Base-by-base conservation (phyloP, 2,329 filamentous ascomycete genomes). In the Xylaria sp. region DNA sequence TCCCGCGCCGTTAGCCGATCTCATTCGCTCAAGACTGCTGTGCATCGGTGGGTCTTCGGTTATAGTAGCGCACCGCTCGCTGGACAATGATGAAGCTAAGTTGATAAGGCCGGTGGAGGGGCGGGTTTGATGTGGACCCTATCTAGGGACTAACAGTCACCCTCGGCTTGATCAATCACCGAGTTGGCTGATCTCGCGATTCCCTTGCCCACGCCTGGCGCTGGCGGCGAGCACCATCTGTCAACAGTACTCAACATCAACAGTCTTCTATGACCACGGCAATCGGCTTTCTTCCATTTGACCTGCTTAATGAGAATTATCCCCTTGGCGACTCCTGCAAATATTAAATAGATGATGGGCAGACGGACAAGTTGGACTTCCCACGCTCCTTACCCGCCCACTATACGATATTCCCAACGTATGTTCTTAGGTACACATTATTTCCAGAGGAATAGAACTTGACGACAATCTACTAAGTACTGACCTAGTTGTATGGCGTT, bases 161-260 rank as follows among this genome's bases (percentile, higher is more conserved):
- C 64, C 65, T 72, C 71, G 71, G 71, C 61, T 70, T 59, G 65
- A 69, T 70, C 67, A 46, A 68, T 66, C 64, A 69, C 70, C 68
- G 69, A 71, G n/a, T 25, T 38, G 12, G 15, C 23, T 28, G 42
- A 45, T 17, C 45, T 40, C 12, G 40, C 60, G 59, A 57, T 52
- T 47, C 28, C 38, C 14, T 40, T 47, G 21, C 47, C 35, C 19
- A 23, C 37, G 47, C 33, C 38, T 38, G 40, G 42, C 23, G n/a
- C 42, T 33, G n/a, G 7, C 23, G n/a, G 7, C 19, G 49, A 25
- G 42, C 42, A 42, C 9, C 9, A n/a, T n/a, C n/a, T n/a, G n/a
- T n/a, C n/a, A n/a, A n/a, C n/a, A n/a, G n/a, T n/a, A n/a, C n/a
- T n/a, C n/a, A n/a, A n/a, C n/a, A n/a, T n/a, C n/a, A n/a, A n/a